Evolutionary conservation across 2,329 filamentous ascomycete genomes (phyloP), one percentile per base, ranked within the genome.

Genomic region (Onygena corvina): DNA sequence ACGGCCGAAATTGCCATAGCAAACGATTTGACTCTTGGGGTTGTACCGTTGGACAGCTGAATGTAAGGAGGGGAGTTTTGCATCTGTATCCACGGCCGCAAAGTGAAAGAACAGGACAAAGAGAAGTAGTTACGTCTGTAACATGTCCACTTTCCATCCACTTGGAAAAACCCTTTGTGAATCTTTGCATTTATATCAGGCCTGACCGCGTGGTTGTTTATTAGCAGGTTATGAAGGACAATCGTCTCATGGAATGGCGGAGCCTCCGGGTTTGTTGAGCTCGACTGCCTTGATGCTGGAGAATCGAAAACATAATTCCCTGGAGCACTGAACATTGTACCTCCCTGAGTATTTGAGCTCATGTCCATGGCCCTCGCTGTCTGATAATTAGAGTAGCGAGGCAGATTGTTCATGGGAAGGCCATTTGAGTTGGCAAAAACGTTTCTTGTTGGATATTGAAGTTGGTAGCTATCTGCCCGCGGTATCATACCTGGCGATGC

Each of bases 101-200:
- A 69, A 9, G 76, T 76, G 66, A 83, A 94, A 2, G 83, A 86
- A 64, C 86, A 90, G 47, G 82, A 79, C 48, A 92, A 87, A 0
- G 85, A 83, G 63, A 94, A 92, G 67, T 94, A 94, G 64, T 94
- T 94, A 36, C 89, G 77, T 29, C 88, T 76, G 63, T 94, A 94
- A 68, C 88, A 94, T 0, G 88, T 94, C 87, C 87, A 94, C 58
- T 89, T 86, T 14, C 77, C 75, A 49, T 93, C 88, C 2, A 76
- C 76, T 30, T 81, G 71, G 62, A 94, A 94, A 67, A 94, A 93
- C 0, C 88, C 88, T 59, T 94, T 93, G 64, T 93, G 86, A 52
- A 94, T 87, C 58, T 80, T 83, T 30, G 85, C 86, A 25, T 81
- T 75, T 54, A 94, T 85, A 11, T 85, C 82, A 16, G 84, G 75